Conservation (phyloP, 768 basidiomycete species). For the Lyophyllum semitale region DNA sequence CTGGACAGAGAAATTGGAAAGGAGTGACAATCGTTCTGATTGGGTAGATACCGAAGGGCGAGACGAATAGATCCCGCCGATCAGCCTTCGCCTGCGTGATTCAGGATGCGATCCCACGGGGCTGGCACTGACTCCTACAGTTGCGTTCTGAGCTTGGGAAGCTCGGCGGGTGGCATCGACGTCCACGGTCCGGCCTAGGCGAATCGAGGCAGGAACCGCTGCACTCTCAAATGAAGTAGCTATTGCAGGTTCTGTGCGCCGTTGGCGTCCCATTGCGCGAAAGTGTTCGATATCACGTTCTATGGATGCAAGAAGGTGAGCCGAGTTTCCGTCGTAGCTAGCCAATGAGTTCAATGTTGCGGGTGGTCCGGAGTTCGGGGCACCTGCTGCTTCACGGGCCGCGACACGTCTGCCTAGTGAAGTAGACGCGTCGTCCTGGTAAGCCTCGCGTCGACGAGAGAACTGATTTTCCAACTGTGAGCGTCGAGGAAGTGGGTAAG, state of each 20-base stretch:
- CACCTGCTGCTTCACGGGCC: constrained; percentile 35
- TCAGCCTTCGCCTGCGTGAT: constrained; percentile 23
- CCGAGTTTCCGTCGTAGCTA: constrained; percentile 9
- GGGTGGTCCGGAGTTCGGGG: constrained; percentile 9
- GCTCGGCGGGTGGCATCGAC: constrained; percentile 13
- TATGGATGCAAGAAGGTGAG: constrained; percentile 16
- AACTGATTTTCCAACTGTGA: constrained; percentile 25
- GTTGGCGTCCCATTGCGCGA: constrained; percentile 20
- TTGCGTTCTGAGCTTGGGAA: constrained; percentile 10
- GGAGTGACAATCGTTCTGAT: constrained; percentile 36
- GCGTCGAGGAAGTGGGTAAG: constrained; percentile 20
- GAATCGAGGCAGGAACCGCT: constrained; percentile 4
- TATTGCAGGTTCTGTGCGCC: constrained; percentile 25
- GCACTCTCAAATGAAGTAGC: constrained; percentile 4
- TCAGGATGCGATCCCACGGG: constrained; percentile 16
- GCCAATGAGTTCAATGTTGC: constrained; percentile 11
- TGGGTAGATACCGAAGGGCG: constrained; percentile 25
- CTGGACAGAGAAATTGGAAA: constrained; percentile 43
- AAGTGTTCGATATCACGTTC: constrained; percentile 27
- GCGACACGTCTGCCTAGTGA: constrained; percentile 41
- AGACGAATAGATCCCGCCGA: constrained; percentile 9
- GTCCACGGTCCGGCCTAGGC: constrained; percentile 21
- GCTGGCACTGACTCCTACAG: background rate
- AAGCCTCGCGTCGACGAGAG: constrained; percentile 23
- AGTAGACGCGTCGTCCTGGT: constrained; percentile 37